Percentiles rank a stretch among this genome's conserved stretches.
Evolutionary conservation across 805 yeast species (phyloP).

Genomic region (Suhomyces pyralidae): DNA sequence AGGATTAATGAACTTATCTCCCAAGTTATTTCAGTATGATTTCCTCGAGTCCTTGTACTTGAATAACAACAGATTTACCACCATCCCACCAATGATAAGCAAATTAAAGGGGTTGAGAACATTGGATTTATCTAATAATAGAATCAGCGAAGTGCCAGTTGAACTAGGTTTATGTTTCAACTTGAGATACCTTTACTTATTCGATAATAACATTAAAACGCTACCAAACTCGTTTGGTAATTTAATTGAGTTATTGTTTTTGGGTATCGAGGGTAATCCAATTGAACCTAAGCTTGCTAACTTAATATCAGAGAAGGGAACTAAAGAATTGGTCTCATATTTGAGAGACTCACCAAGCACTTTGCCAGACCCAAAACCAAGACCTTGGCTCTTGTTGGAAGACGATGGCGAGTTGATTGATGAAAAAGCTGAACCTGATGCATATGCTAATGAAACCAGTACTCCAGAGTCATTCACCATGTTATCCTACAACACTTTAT

Average conservation of each 20-base stretch:
- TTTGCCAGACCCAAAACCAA: constrained; percentile 60
- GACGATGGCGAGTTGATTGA: constrained; percentile 66
- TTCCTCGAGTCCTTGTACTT: constrained; percentile 84
- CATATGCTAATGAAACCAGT: constrained; percentile 27
- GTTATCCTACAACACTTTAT: constrained; percentile 84
- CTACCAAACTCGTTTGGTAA: constrained; percentile 86
- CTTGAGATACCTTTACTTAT: constrained; percentile 76
- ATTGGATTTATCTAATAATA: constrained; percentile 80
- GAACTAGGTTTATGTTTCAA: constrained; percentile 83
- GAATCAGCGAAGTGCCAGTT: constrained; percentile 66
- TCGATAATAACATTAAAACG: constrained; percentile 75
- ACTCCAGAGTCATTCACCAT: constrained; percentile 57
- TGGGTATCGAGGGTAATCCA: constrained; percentile 94
- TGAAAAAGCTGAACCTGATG: constrained; percentile 28
- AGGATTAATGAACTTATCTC: constrained; percentile 67
- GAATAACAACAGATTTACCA: constrained; percentile 75
- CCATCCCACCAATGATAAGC: constrained; percentile 65
- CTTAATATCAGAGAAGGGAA: constrained; percentile 75
- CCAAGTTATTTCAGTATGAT: constrained; percentile 71
- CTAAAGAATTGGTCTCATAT: constrained; percentile 75
- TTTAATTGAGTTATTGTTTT: constrained; percentile 74
- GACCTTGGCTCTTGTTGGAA: constrained; percentile 80
- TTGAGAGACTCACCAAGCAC: constrained; percentile 81
- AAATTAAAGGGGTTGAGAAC: constrained; percentile 72
- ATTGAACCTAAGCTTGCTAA: constrained; percentile 62